Conservation (phyloP, 345 rosid species). For the Eucalyptus fibrosa region DNA sequence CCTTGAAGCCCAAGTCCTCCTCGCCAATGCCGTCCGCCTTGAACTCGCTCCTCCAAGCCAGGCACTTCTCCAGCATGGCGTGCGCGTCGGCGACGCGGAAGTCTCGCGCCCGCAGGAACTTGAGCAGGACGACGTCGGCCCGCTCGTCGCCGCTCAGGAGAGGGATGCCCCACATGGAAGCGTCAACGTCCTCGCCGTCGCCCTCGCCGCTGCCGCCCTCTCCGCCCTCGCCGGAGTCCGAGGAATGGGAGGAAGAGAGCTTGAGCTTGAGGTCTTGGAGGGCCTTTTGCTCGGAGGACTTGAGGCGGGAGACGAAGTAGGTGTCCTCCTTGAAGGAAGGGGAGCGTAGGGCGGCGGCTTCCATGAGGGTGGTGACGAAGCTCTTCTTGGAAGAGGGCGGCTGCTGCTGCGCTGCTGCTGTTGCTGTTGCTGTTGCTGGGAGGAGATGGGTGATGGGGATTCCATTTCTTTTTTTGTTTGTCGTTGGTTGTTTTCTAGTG, state of each 20-base stretch:
- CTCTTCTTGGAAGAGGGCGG: conserved; percentile 28
- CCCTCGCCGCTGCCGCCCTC: not conserved
- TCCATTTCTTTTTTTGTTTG: not conserved
- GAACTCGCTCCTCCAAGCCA: conserved; percentile 74
- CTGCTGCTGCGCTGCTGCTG: not conserved
- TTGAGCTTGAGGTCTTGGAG: conserved; percentile 60
- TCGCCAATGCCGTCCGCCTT: conserved; percentile 54
- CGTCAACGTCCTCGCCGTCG: not conserved
- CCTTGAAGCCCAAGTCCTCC: conserved; percentile 82
- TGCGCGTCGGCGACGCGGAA: conserved; percentile 56
- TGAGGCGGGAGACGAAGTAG: conserved; percentile 61
- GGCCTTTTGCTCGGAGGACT: conserved; percentile 62
- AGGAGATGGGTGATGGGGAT: conserved; percentile 29
- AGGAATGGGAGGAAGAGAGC: conserved; percentile 26
- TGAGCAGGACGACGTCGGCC: conserved; percentile 75
- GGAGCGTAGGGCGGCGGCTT: conserved; percentile 50
- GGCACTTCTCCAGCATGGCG: conserved; percentile 64
- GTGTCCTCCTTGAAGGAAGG: conserved; percentile 80
- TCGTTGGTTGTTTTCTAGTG: not conserved
- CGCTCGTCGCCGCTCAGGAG: conserved; percentile 49
- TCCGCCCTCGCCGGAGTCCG: conserved; percentile 2
- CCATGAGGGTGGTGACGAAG: conserved; percentile 69
- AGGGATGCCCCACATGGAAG: conserved; percentile 71
- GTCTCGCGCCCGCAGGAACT: conserved; percentile 85
- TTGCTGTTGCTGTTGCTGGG: not conserved